Conservation (phyloP, 2,329 filamentous ascomycete species). For the Colletotrichum orbiculare region DNA sequence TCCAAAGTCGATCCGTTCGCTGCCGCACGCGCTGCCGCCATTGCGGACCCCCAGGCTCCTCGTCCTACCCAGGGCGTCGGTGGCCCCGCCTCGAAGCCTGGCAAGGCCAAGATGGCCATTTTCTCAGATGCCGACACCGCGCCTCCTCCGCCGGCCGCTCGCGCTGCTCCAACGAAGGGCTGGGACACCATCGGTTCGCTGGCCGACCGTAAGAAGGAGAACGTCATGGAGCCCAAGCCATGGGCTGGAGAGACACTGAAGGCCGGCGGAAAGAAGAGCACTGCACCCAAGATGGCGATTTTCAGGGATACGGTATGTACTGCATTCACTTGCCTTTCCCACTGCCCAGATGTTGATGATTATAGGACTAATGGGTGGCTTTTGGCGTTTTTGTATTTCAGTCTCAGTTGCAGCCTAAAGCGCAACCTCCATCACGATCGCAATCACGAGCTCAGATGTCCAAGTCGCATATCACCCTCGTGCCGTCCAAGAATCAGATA, state of each 20-base stretch:
- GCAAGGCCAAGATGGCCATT: slow-evolving; percentile 86
- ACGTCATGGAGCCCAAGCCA: slow-evolving; percentile 83
- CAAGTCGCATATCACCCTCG: slow-evolving; percentile 72
- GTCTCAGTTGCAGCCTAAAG: slow-evolving; percentile 50
- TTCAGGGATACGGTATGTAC: slow-evolving; percentile 94
- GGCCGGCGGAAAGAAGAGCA: slow-evolving; percentile 83
- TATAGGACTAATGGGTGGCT: slow-evolving; percentile 89
- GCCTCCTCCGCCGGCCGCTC: slow-evolving; percentile 65
- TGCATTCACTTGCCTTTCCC: slow-evolving; percentile 47
- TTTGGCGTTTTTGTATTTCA: slow-evolving; percentile 63
- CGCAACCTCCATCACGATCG: slow-evolving; percentile 41
- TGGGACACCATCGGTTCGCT: slow-evolving; percentile 95
- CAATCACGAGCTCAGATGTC: slow-evolving; percentile 66
- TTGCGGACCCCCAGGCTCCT: slow-evolving; percentile 74
- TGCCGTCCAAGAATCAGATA: slow-evolving; percentile 80
- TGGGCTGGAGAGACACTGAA: slow-evolving; percentile 94
- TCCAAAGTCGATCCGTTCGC: slow-evolving; percentile 88
- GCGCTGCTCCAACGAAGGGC: slow-evolving; percentile 70
- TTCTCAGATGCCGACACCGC: slow-evolving; percentile 82
- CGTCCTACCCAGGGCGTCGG: slow-evolving; percentile 59
- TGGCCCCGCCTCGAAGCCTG: slow-evolving; percentile 68
- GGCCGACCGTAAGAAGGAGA: slow-evolving; percentile 93
- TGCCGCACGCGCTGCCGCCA: slow-evolving; percentile 59
- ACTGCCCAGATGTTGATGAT: slow-evolving; percentile 82
- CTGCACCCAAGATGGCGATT: slow-evolving; percentile 84